Evolutionary conservation across 768 basidiomycete genomes (phyloP).

Genomic region (Daedaleopsis nitida): DNA sequence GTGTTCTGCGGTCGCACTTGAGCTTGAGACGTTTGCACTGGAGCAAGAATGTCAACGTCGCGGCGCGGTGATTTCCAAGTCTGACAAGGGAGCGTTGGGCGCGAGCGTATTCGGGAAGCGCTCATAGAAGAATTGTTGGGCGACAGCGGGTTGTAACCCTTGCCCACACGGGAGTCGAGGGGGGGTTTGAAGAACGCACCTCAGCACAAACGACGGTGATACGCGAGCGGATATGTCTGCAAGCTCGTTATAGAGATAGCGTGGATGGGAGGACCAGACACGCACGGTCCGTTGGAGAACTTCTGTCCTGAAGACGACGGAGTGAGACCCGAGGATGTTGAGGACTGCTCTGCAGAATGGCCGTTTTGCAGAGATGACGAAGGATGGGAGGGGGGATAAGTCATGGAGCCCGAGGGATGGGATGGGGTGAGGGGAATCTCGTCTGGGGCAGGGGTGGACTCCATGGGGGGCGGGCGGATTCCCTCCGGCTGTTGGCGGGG

Average conservation of each 20-base stretch:
- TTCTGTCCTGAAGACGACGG: conserved; percentile 18
- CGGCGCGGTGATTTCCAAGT: background rate
- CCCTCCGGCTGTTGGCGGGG: background rate
- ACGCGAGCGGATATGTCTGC: conserved; percentile 70
- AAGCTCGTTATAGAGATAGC: conserved; percentile 11
- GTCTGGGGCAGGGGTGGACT: conserved; percentile 10
- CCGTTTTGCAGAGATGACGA: conserved; percentile 16
- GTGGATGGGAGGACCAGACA: conserved; percentile 13
- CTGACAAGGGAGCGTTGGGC: background rate
- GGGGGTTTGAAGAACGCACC: conserved; percentile 39
- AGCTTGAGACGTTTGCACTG: conserved; percentile 89
- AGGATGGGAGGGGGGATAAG: conserved; percentile 11
- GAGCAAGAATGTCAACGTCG: background rate
- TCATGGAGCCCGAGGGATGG: conserved; percentile 9
- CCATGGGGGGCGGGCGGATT: background rate
- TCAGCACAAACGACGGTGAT: conserved; percentile 84
- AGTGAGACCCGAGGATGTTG: background rate
- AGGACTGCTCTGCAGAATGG: conserved; percentile 6
- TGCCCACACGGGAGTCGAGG: background rate
- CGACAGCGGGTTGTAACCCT: background rate
- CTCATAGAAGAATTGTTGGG: background rate
- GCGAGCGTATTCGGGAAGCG: background rate
- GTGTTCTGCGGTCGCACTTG: conserved; percentile 78
- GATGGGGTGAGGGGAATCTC: conserved; percentile 11
- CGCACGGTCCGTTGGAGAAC: conserved; percentile 35